phyloP scores from a whole-genome alignment of 495 filamentous ascomycete genomes.

The Hypoxylon lenormandii region DNA sequence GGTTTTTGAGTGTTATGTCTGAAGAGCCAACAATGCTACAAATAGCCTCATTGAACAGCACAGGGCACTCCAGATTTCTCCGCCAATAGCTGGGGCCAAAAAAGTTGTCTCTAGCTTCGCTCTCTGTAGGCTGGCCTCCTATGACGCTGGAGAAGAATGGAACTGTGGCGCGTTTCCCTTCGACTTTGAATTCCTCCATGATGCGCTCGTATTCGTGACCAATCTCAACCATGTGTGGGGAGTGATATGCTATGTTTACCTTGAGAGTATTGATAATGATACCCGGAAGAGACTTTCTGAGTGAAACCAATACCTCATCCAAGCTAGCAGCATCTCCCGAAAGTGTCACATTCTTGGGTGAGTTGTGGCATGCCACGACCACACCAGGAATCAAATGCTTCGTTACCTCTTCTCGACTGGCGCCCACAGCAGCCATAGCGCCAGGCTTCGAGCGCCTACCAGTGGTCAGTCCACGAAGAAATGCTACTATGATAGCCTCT shows the following conservation, averaged over 20 bases:
- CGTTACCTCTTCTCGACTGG: slow-evolving; percentile 40
- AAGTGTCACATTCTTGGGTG: slow-evolving; percentile 44
- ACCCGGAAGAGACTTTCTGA: slow-evolving; percentile 61
- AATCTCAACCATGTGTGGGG: slow-evolving; percentile 42
- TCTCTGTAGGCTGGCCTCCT: not conserved
- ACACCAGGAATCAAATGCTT: slow-evolving; percentile 49
- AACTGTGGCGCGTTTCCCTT: not conserved
- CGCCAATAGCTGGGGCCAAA: slow-evolving; percentile 52
- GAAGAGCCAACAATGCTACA: too few relatives aligned
- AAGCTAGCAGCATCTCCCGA: too few relatives aligned
- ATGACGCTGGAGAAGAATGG: slow-evolving; percentile 19
- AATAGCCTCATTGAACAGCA: slow-evolving; percentile 46
- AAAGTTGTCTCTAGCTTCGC: not conserved
- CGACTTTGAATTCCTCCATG: slow-evolving; percentile 23
- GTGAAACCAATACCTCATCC: slow-evolving; percentile 29
- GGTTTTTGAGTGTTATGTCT: too few relatives aligned
- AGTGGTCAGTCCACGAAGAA: slow-evolving; percentile 49
- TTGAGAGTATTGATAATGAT: slow-evolving; percentile 20
- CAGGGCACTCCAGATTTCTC: slow-evolving; percentile 57
- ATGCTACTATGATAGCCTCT: slow-evolving; percentile 59
- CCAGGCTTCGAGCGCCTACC: slow-evolving; percentile 27
- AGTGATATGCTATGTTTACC: slow-evolving; percentile 56
- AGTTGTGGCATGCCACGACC: slow-evolving; percentile 61
- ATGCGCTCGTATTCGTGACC: slow-evolving; percentile 46
- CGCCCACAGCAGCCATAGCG: slow-evolving; percentile 61